Base-by-base conservation (phyloP, 805 yeast species). In the Scheffersomyces lignosus region DNA sequence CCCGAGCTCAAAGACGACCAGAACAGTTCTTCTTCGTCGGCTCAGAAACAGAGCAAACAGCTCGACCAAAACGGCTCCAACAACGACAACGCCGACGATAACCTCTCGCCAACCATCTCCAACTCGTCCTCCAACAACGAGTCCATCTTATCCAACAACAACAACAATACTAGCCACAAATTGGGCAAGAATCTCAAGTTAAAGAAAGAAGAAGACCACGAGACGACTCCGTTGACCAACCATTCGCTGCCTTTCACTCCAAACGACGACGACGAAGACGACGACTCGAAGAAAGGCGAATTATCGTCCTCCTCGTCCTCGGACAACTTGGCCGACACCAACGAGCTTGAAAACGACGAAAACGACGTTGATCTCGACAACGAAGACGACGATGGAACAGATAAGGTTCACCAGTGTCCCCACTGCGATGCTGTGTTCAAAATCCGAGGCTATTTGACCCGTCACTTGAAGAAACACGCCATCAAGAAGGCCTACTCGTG, bases 401-500 rank as follows among this genome's bases (percentile, higher is more conserved):
- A 43, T 3, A 54, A 60, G 16, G 27, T 43, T 10, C 72, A 65
- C 48, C 63, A 60, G 41, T 77, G 82, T 51, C 66, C 71, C 3
- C 67, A 70, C 43, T 77, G 81, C 55, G 62, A 64, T 20, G 70
- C 75, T 5, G 55, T 61, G 4, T 75, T 77, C 56, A 74, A 67
- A 47, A 72, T 76, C 36, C 68, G 77, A 44, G 75, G 78, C 4
- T 77, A 77, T 49, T 62, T 77, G 37, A 76, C 80, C 1, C 64
- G 82, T 40, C 82, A 77, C 51, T 54, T 69, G 60, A 75, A 73
- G 54, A 77, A 76, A 44, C 82, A 77, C 53, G 63, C 70, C 15
- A 37, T 58, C 6, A 56, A 66, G 34, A 75, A 73, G 52, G 80
- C 81, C n/a, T 77, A 70, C 55, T 48, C 62, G 30, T 77, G 82